A percentile compares a stretch with the other conserved stretches of the same genome.
Conservation (phyloP, 768 basidiomycete species). For the Daedaleopsis nitida region DNA sequence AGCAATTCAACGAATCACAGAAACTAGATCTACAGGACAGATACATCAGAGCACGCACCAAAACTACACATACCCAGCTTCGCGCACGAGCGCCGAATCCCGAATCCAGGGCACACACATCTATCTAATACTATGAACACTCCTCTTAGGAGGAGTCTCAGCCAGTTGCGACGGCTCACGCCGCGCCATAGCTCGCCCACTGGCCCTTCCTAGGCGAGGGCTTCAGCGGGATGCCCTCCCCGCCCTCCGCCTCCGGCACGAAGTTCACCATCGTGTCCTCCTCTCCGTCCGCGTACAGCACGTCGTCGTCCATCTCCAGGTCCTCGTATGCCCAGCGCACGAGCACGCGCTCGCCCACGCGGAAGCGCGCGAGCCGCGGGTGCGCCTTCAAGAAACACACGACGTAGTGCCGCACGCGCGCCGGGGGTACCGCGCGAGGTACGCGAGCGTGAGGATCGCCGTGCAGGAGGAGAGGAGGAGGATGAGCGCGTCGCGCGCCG, state of each 20-base stretch:
- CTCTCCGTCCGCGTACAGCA: constrained; percentile 27
- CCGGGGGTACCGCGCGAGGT: constrained; percentile 29
- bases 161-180: constrained; percentile 1
- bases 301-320: constrained; percentile 31
- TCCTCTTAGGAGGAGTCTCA: no score
- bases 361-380: constrained; percentile 33
- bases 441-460: constrained; percentile 23
- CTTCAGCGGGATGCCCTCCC: constrained; percentile 50
- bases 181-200: constrained; percentile 22
- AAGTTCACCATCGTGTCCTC: constrained; percentile 49
- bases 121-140: no score
- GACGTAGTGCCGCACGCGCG: constrained; percentile 22
- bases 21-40: no score
- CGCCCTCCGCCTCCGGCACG: constrained; percentile 22
- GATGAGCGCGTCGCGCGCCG: constrained; percentile 15
- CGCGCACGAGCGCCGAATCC: no score
- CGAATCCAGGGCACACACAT: no score
- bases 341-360: constrained; percentile 42
- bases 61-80: no score
- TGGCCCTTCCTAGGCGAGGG: constrained; percentile 30
- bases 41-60: no score
- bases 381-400: constrained; percentile 24
- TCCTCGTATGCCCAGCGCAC: constrained; percentile 53
- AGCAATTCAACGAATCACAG: no score
- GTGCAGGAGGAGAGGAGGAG: constrained; percentile 22